Base-by-base conservation (phyloP, 306 rosid genomes). In the Neltuma alba region DNA sequence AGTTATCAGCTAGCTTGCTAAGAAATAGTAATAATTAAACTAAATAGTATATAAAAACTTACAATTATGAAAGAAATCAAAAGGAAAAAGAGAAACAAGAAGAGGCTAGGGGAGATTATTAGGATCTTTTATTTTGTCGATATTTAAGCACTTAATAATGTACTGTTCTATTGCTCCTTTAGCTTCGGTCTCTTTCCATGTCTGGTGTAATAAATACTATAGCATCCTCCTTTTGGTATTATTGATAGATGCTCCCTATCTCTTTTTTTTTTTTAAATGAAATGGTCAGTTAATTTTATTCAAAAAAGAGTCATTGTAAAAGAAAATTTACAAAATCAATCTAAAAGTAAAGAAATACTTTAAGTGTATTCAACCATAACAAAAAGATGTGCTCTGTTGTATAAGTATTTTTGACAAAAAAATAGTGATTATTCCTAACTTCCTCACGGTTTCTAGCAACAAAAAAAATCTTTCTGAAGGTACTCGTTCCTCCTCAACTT, bases 151-250 rank as follows among this genome's bases (percentile, higher is more conserved):
- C 36, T 71, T 76, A 81, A 72, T 72, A 81, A 47, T 62, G 75
- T 73, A 82, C 85, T 61, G 54, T 81, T 71, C 15, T 78, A 79
- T 77, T 81, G 87, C 79, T 66, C 75, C 71, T 61, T 79, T 79
- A 81, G 84, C 83, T 83, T 54, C 44, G 18, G 89, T 89, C 91
- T 76, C 84, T 89, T 87, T 87, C 92, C 83, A 74, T 87, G 89
- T 85, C 91, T 80, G 87, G 70, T 73, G 90, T 37, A 83, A 79
- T 85, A 85, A 87, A 87, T 89, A 81, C 89, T 73, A 76, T 79
- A 79, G 83, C 83, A 63, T 37, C 62, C 74, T 85, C 36, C 86
- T 68, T 85, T 81, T 74, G 55, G 55, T 60, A 74, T 82, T 84
- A 67, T 81, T 81, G 82, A 73, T 80, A 34, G 66, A 75, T 80